Percentiles rank a stretch among this genome's conserved stretches.
Conservation (phyloP, 1,139 yeast genomes). For the Diutina catenulata region DNA sequence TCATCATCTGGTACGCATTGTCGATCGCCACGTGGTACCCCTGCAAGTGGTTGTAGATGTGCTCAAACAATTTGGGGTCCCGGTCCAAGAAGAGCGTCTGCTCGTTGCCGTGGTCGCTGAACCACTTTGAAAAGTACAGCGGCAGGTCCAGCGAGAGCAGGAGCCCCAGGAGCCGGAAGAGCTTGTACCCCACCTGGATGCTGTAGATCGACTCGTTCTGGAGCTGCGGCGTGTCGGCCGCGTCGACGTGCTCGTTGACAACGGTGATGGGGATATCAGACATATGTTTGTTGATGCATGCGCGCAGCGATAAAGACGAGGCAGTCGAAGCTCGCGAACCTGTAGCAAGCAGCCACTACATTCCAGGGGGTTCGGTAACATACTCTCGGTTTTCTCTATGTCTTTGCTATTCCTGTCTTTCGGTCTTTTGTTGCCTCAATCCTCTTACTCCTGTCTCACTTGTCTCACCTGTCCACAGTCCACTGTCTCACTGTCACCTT, state of each 20-base stretch:
- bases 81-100: constrained; percentile 63
- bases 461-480: too few relatives aligned
- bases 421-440: too few relatives aligned
- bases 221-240: constrained; percentile 46
- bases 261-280: background rate
- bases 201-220: constrained; percentile 56
- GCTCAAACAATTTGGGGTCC: constrained; percentile 57
- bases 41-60: constrained; percentile 61
- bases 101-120: constrained; percentile 23
- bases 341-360: too few relatives aligned
- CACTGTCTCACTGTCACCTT: too few relatives aligned
- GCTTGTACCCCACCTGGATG: constrained; percentile 59
- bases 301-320: too few relatives aligned
- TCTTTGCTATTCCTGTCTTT: too few relatives aligned
- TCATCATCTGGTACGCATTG: constrained; percentile 48
- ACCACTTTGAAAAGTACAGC: constrained; percentile 46
- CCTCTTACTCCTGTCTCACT: too few relatives aligned
- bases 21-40: constrained; percentile 56
- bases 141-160: constrained; percentile 75
- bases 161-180: constrained; percentile 62
- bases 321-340: too few relatives aligned
- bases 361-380: too few relatives aligned
- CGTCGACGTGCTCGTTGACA: constrained; percentile 24
- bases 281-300: background rate
- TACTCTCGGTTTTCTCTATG: too few relatives aligned